These are phyloP conservation scores for Aspergillus ostianus DNA, from an alignment of 495 filamentous ascomycete species.

Conservation along the genomic window DNA sequence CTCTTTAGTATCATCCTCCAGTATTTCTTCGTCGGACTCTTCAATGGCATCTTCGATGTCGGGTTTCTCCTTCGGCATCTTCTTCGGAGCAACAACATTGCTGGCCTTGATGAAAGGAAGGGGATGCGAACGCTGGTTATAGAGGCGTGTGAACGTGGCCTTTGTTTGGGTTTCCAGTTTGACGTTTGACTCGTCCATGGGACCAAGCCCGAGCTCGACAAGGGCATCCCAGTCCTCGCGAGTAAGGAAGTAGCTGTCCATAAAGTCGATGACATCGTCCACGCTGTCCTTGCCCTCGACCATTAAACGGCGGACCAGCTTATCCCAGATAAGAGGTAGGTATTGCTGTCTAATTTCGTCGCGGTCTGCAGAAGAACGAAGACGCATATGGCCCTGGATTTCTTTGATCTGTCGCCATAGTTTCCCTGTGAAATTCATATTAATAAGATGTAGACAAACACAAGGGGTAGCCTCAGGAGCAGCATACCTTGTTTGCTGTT, in stretches of 20 bases:
- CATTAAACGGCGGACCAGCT: constrained; percentile 68
- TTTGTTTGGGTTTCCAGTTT: constrained; percentile 84
- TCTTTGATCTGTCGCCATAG: constrained; percentile 84
- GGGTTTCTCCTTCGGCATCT: constrained; percentile 69
- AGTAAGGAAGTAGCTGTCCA: constrained; percentile 98
- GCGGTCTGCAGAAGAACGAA: constrained; percentile 86
- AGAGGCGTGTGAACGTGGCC: constrained; percentile 82
- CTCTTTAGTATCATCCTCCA: constrained; percentile 59
- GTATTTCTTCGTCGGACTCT: constrained; percentile 75
- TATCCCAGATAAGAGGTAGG: constrained; percentile 82
- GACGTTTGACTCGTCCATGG: constrained; percentile 69
- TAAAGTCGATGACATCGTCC: constrained; percentile 74
- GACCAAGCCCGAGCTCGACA: constrained; percentile 85
- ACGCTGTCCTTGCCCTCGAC: constrained; percentile 72
- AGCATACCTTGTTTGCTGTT: constrained; percentile 78
- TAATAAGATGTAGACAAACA: constrained; percentile 14
- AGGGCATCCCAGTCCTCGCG: constrained; percentile 92
- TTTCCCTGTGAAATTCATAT: constrained; percentile 54
- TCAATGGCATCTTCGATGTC: constrained; percentile 96
- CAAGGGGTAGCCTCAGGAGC: background rate
- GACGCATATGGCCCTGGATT: constrained; percentile 94
- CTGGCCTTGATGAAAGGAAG: constrained; percentile 94
- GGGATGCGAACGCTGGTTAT: constrained; percentile 84
- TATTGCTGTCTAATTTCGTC: constrained; percentile 95
- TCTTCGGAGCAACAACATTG: constrained; percentile 69